A percentile compares a stretch with the other conserved stretches of the same genome.
phyloP scores from a whole-genome alignment of 345 rosid genomes.

The Zanthoxylum bungeanum region DNA sequence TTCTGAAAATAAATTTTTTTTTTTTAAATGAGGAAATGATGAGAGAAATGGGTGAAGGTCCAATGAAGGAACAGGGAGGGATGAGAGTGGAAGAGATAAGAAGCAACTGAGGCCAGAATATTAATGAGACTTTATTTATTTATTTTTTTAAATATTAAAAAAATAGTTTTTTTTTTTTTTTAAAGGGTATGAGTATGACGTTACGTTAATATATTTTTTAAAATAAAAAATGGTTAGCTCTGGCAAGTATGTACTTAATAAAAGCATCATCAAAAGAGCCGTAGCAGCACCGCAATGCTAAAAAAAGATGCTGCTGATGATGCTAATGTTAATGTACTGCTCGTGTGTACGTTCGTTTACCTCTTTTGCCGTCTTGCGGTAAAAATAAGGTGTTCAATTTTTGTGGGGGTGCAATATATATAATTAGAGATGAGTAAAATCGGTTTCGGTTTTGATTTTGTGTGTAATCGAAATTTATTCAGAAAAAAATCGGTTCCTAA shows the following conservation, averaged over 20 bases:
- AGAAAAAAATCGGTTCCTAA: no score
- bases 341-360: not conserved
- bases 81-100: slow-evolving; percentile 43
- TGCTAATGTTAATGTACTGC: slow-evolving; percentile 12
- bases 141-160: not conserved
- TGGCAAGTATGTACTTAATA: slow-evolving; percentile 25
- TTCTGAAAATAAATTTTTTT: slow-evolving; percentile 1
- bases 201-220: slow-evolving; percentile 8
- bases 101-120: slow-evolving; percentile 44
- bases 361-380: no score
- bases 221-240: slow-evolving; percentile 15
- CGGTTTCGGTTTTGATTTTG: no score
- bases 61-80: slow-evolving; percentile 24
- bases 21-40: slow-evolving; percentile 6
- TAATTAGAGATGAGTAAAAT: no score
- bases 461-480: no score
- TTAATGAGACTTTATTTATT: slow-evolving; percentile 17
- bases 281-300: slow-evolving; percentile 59
- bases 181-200: not conserved
- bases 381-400: no score
- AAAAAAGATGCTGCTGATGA: slow-evolving; percentile 12
- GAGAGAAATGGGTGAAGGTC: slow-evolving; percentile 25
- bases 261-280: slow-evolving; percentile 34
- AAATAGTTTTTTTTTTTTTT: not conserved
- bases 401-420: no score